Evolutionary conservation across 2,329 filamentous ascomycete genomes (phyloP), one percentile per base, ranked within the genome.

Genomic region (Didymella sp.): DNA sequence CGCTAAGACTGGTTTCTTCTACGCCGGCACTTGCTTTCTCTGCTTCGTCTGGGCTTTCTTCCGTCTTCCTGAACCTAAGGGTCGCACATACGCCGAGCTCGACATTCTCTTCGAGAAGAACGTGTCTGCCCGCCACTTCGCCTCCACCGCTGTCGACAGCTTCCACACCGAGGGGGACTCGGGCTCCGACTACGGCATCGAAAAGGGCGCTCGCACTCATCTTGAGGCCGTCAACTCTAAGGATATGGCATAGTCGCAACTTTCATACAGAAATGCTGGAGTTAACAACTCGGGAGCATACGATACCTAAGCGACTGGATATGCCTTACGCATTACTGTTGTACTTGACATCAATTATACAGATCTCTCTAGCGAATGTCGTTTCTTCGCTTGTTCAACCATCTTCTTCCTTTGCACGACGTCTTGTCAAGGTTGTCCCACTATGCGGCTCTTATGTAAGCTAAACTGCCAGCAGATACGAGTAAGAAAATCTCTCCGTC

Each of bases 1-100:
- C 58, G 94, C 93, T 75, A 94, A 86, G 69, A 85, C 91, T 1
- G 92, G 91, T 27, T 96, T 96, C 78, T 95, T 96, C 81, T 92
- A 92, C 88, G 88, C 87, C 19, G 90, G 87, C 2, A 88, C 91
- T 45, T 93, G 89, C 76, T 89, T 91, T 77, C 76, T 87, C 52
- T 93, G 90, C 78, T 85, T 91, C 65, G 76, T 95, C 7, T 96
- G 93, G 79, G 88, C 88, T 0, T 92, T 86, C 72, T 92, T 92
- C 80, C 85, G 90, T 12, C 81, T 94, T 0, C 92, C 92, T 0
- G 92, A 96, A 72, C 90, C 92, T 0, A 82, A 81, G 6, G 92
- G 90, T 13, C 86, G 91, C 37, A 90, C 91, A 0, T 96, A 93
- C 72, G 92, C 90, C 17, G 92, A 96, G 77, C 80, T 96, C 56